Conservation (phyloP, 805 yeast species). For the Grigorovia yakushimaensis region DNA sequence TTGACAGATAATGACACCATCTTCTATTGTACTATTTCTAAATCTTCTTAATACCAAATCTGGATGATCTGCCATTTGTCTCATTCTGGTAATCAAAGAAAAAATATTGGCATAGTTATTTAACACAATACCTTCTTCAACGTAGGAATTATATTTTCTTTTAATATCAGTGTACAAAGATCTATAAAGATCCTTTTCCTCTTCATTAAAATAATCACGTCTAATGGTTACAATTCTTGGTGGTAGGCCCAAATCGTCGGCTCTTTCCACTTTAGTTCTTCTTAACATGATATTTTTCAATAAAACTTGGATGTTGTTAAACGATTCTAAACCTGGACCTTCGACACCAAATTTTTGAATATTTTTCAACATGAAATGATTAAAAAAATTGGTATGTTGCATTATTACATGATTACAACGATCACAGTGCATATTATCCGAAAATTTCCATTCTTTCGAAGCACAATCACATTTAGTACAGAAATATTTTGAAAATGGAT, state of each 20-base stretch:
- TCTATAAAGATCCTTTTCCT: conserved; percentile 86
- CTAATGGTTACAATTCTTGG: conserved; percentile 90
- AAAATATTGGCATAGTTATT: conserved; percentile 96
- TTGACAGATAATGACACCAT: conserved; percentile 65
- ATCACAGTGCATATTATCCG: conserved; percentile 77
- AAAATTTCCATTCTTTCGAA: conserved; percentile 74
- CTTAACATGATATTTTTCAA: conserved; percentile 80
- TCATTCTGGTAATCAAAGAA: conserved; percentile 91
- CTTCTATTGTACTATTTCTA: conserved; percentile 30
- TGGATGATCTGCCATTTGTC: conserved; percentile 97
- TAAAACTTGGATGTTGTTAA: conserved; percentile 63
- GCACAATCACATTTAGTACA: conserved; percentile 90
- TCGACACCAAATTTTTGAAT: conserved; percentile 78
- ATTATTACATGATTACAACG: conserved; percentile 84
- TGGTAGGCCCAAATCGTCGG: conserved; percentile 95
- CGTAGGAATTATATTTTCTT: conserved; percentile 83
- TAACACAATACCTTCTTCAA: conserved; percentile 91
- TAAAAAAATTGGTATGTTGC: conserved; percentile 92
- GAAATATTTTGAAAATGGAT: conserved; percentile 81
- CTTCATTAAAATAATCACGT: conserved; percentile 81
- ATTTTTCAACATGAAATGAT: conserved; percentile 89
- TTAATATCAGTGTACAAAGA: conserved; percentile 79
- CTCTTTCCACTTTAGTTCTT: conserved; percentile 90
- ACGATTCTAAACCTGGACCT: conserved; percentile 73
- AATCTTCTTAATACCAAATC: conserved; percentile 79